Evolutionary conservation across 129 eudicot genomes (phyloP).

Genomic region (Artemisia annua): DNA sequence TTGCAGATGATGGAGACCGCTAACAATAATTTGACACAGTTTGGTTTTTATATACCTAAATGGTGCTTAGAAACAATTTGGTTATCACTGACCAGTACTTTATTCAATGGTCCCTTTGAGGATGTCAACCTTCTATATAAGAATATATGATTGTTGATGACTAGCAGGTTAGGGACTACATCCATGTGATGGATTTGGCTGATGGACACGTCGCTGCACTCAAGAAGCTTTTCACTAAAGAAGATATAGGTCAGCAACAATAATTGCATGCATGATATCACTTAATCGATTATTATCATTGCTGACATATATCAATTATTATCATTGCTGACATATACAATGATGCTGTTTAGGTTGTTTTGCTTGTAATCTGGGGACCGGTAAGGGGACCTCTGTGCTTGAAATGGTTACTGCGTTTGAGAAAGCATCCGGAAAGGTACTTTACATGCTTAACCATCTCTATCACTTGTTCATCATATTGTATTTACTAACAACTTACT

Average conservation of each 20-base stretch:
- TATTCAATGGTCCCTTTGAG: neutral
- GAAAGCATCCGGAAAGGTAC: slow-evolving; percentile 89
- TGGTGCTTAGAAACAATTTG: neutral
- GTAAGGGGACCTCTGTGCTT: slow-evolving; percentile 84
- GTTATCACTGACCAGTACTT: too few species aligned
- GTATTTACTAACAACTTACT: slow-evolving; percentile 9
- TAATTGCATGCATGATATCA: slow-evolving; percentile 8
- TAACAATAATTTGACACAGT: neutral
- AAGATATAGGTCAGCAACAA: slow-evolving; percentile 63
- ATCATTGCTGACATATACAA: slow-evolving; percentile 12
- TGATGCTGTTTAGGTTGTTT: slow-evolving; percentile 59
- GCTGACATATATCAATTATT: slow-evolving; percentile 8
- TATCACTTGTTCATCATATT: neutral
- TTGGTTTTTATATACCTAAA: neutral
- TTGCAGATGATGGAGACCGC: neutral
- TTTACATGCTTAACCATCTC: neutral
- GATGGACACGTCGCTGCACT: slow-evolving; percentile 97
- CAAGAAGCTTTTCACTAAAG: slow-evolving; percentile 60
- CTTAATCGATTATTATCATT: neutral
- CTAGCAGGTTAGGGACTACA: slow-evolving; percentile 79
- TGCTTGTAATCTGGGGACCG: slow-evolving; percentile 92
- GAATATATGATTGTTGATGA: slow-evolving; percentile 1
- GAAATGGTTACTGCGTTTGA: slow-evolving; percentile 96
- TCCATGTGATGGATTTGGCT: slow-evolving; percentile 99
- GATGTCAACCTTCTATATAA: neutral